Evolutionary conservation across 768 basidiomycete genomes (phyloP), one percentile per base, ranked within the genome.

Genomic region (Trametes elegans): DNA sequence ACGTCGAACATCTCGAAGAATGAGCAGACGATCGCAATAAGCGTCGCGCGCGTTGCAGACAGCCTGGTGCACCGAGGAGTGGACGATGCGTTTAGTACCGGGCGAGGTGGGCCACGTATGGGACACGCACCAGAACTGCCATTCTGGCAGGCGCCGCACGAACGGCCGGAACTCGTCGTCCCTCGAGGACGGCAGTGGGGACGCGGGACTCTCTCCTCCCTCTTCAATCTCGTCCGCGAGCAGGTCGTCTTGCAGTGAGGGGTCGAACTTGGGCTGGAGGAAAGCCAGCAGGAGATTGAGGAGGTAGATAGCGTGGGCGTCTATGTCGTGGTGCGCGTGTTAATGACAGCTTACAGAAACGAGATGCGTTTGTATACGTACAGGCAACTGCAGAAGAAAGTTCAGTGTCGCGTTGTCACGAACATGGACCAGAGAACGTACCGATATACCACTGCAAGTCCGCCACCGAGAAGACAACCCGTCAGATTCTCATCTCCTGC

Each of bases 131-230:
- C 93, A 96, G 71, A 95, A 95, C 68, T 95, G 90, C 91, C 93
- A 96, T 74, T 96, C 93, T 29, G 97, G 97, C 59, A 99, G 74
- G 52, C 97, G 78, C 61, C 97, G 78, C 54, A 99, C 94, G 70
- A 99, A 99, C 5, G 97, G 97, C 57, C 95, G 77, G 73, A 99
- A 98, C 66, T 99, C 97, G 60, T 98, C 97, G 66, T 99, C 96
- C 45, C 84, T 73, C 74, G 84, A 63, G 13, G 75, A 76, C 10
- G 89, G 90, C 23, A 90, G 78, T 1, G 85, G 78, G 34, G 75
- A 73, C 3, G 77, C 78, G 5, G 76, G 70, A 8, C 68, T 68
- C 26, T 79, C 81, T 2, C 87, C 90, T 18, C 95, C 97, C 68
- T 93, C 95, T 64, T 99, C 97, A 18, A 97, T 88, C 66, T 98